phyloP scores from a whole-genome alignment of 2,329 filamentous ascomycete genomes.

The Colletotrichum sp. region DNA sequence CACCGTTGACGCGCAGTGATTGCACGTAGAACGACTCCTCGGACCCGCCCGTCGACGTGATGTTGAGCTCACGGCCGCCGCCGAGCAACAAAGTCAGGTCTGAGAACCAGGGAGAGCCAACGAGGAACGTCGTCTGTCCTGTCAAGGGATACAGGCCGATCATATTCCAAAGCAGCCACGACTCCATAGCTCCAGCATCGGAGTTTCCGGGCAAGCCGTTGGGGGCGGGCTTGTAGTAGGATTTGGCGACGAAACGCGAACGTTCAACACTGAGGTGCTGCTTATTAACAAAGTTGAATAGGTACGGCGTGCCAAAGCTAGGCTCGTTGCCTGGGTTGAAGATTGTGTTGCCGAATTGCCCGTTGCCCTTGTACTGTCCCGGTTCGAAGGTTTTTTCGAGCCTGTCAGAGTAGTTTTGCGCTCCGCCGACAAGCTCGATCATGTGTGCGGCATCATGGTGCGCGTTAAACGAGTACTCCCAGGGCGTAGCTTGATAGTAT shows the following conservation, averaged over 20 bases:
- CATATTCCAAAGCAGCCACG: slow-evolving; percentile 73
- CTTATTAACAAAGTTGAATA: slow-evolving; percentile 71
- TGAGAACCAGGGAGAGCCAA: slow-evolving; percentile 68
- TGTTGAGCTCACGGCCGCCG: slow-evolving; percentile 54
- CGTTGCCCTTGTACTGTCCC: slow-evolving; percentile 45
- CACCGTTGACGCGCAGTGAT: slow-evolving; percentile 68
- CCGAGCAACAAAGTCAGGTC: slow-evolving; percentile 65
- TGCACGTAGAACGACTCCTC: slow-evolving; percentile 66
- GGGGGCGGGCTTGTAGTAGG: slow-evolving; percentile 60
- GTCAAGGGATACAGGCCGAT: slow-evolving; percentile 72
- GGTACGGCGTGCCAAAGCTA: slow-evolving; percentile 69
- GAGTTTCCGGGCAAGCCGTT: slow-evolving; percentile 71
- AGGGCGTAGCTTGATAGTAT: slow-evolving; percentile 64
- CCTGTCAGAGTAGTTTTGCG: slow-evolving; percentile 57
- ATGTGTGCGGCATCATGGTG: slow-evolving; percentile 67
- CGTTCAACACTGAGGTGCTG: slow-evolving; percentile 66
- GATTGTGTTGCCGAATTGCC: slow-evolving; percentile 57
- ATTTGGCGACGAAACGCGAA: slow-evolving; percentile 63
- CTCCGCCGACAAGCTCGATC: slow-evolving; percentile 60
- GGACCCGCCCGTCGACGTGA: slow-evolving; percentile 58
- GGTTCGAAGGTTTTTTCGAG: slow-evolving; percentile 67
- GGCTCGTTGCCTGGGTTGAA: slow-evolving; percentile 75
- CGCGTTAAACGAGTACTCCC: slow-evolving; percentile 73
- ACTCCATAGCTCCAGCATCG: slow-evolving; percentile 77
- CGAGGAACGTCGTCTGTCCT: slow-evolving; percentile 70